Evolutionary conservation across 2,329 filamentous ascomycete genomes (phyloP).

Genomic region (Claviceps humidiphila): DNA sequence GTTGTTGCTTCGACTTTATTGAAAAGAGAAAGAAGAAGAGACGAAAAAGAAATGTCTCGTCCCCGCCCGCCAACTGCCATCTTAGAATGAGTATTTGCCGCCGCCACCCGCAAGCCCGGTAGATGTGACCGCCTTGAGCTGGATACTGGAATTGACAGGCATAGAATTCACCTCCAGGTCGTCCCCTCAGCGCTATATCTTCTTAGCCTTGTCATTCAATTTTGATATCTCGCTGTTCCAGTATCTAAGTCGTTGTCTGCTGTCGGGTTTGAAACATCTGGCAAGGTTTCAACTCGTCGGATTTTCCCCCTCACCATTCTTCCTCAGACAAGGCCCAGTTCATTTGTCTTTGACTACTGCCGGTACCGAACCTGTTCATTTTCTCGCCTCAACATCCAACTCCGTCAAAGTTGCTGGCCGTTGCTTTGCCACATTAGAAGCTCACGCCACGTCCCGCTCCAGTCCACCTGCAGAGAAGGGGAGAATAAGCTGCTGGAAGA

Average conservation of each 20-base stretch:
- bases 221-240: not conserved
- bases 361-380: not conserved
- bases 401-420: not conserved
- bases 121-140: conserved; percentile 7
- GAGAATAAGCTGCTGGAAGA: not conserved
- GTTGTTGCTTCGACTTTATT: conserved; percentile 8
- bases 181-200: not conserved
- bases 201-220: not conserved
- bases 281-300: not conserved
- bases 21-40: conserved; percentile 7
- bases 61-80: conserved; percentile 7
- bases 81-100: conserved; percentile 6
- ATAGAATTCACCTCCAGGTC: not conserved
- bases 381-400: not conserved
- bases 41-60: conserved; percentile 8
- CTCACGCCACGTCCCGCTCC: conserved; percentile 2
- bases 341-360: not conserved
- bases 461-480: conserved; percentile 5
- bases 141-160: conserved; percentile 3
- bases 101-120: conserved; percentile 5
- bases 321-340: not conserved
- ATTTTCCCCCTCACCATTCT: not conserved
- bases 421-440: conserved; percentile 5
- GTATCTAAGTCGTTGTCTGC: not conserved
- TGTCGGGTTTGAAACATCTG: not conserved